Evolutionary conservation across 164 flowering plant species (phyloP).

Genomic region (Pachysandra terminalis): DNA sequence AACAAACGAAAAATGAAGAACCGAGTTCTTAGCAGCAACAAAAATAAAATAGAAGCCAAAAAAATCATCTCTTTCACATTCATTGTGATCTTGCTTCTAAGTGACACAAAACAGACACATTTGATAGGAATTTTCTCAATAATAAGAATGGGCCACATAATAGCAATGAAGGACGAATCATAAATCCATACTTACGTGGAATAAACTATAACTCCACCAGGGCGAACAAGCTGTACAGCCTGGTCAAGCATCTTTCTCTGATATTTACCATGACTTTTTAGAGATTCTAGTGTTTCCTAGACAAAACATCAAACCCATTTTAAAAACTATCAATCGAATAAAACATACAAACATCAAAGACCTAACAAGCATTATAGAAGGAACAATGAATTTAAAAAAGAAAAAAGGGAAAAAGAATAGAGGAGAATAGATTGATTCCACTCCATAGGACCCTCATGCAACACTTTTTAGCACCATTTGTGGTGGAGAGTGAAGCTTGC

Average conservation of each 20-base stretch:
- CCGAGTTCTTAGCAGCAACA: too few relatives aligned
- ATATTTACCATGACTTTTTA: slow-evolving; percentile 75
- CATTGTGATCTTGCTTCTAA: too few relatives aligned
- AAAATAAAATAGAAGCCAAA: too few relatives aligned
- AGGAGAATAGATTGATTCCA: too few relatives aligned
- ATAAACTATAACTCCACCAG: slow-evolving; percentile 90
- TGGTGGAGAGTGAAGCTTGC: too few relatives aligned
- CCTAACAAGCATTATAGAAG: not conserved
- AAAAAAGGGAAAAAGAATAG: too few relatives aligned
- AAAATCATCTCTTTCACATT: too few relatives aligned
- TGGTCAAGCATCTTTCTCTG: slow-evolving; percentile 95
- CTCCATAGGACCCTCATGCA: too few relatives aligned
- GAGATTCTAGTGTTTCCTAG: slow-evolving; percentile 76
- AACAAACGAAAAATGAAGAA: not conserved
- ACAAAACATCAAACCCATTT: not conserved
- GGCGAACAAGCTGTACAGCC: slow-evolving; percentile 89
- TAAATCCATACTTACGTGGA: slow-evolving; percentile 67
- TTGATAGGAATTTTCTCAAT: not conserved
- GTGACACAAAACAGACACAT: not conserved
- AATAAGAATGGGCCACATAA: not conserved
- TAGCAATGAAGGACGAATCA: not conserved
- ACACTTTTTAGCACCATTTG: too few relatives aligned
- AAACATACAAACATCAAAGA: not conserved
- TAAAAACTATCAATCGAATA: not conserved
- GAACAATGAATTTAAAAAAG: too few relatives aligned